phyloP scores from a whole-genome alignment of 345 rosid genomes.

The Clausena lansium region DNA sequence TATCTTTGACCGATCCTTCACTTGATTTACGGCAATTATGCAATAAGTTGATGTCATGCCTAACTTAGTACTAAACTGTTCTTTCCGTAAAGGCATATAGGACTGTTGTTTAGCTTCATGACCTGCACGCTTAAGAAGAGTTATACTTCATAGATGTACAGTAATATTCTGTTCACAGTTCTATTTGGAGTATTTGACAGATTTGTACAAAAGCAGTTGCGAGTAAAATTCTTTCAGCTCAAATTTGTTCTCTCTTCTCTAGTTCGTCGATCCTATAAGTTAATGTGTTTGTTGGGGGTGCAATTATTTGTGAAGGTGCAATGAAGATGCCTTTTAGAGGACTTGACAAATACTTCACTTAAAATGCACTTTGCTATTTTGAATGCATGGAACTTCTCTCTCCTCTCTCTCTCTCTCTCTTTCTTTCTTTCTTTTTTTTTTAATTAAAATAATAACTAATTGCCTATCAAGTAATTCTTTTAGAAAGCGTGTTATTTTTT shows the following conservation, averaged over 20 bases:
- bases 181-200: not conserved
- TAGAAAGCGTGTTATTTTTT: too few species aligned
- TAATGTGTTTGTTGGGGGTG: not conserved
- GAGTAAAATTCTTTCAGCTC: not conserved
- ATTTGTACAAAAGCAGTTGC: not conserved
- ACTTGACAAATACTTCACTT: not conserved
- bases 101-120: not conserved
- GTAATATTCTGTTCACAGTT: not conserved
- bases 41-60: constrained; percentile 55
- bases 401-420: not conserved
- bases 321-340: not conserved
- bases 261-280: not conserved
- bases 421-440: too few species aligned
- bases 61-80: constrained; percentile 33
- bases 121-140: not conserved
- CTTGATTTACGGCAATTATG: constrained; percentile 53
- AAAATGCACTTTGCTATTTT: not conserved
- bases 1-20: constrained; percentile 59
- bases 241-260: not conserved
- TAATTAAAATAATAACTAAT: too few species aligned
- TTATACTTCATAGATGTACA: not conserved
- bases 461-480: too few species aligned
- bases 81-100: not conserved
- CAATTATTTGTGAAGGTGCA: not conserved
- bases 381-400: too few species aligned